A percentile compares a stretch with the other conserved stretches of the same genome.
These are phyloP conservation scores for Neotropicomus parvogracilis DNA, from an alignment of 1,284 basidiomycete genomes.

Conservation along the genomic window DNA sequence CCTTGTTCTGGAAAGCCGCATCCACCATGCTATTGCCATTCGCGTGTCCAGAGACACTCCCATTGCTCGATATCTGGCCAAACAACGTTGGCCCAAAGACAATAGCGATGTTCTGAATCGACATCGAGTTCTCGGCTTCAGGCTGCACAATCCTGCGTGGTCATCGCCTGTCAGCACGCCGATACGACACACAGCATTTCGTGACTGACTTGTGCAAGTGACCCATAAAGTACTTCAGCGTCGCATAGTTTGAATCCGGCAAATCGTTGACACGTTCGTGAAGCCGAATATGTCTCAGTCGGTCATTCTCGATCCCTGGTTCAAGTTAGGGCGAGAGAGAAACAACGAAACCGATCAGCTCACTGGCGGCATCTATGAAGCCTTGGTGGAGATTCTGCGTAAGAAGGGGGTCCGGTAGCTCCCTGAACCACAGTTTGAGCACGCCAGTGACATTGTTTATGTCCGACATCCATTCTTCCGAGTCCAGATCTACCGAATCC, in stretches of 20 bases:
- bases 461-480: slow-evolving; percentile 88
- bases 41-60: slow-evolving; percentile 46
- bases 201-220: slow-evolving; percentile 77
- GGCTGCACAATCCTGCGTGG: slow-evolving; percentile 64
- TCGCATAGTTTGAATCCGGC: slow-evolving; percentile 97
- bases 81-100: slow-evolving; percentile 97
- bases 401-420: slow-evolving; percentile 91
- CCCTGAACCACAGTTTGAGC: slow-evolving; percentile 94
- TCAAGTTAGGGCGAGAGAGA: slow-evolving; percentile 7
- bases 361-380: slow-evolving; percentile 95
- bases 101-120: slow-evolving; percentile 89
- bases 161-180: slow-evolving; percentile 7
- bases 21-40: slow-evolving; percentile 52
- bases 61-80: slow-evolving; percentile 44
- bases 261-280: slow-evolving; percentile 98
- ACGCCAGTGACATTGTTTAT: slow-evolving; percentile 95
- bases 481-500: slow-evolving; percentile 78
- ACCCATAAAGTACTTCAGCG: slow-evolving; percentile 92
- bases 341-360: slow-evolving; percentile 34
- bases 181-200: background rate
- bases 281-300: slow-evolving; percentile 88
- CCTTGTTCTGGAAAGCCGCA: slow-evolving; percentile 53
- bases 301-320: slow-evolving; percentile 88
- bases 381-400: slow-evolving; percentile 82
- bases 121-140: slow-evolving; percentile 87